Conservation (phyloP, 257 asterid species). For the Scutellaria barbata region DNA sequence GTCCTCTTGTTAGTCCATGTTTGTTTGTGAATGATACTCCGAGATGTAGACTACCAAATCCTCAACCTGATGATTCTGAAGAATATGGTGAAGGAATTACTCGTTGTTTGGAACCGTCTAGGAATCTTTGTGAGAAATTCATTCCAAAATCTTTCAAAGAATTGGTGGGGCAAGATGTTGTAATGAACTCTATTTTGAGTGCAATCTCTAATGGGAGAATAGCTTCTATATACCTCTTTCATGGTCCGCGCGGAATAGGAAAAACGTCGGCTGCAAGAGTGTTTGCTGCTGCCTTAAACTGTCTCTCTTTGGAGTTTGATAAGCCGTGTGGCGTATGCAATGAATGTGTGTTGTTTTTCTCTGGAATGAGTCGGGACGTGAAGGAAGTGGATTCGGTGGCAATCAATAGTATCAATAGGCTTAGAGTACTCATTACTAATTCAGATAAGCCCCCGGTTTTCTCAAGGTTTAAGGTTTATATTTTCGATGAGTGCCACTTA, state of each 20-base stretch:
- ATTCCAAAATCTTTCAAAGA: slow-evolving; percentile 77
- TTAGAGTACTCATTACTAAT: slow-evolving; percentile 54
- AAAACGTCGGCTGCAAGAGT: slow-evolving; percentile 83
- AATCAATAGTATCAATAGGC: slow-evolving; percentile 54
- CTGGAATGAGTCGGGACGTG: slow-evolving; percentile 70
- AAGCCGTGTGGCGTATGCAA: slow-evolving; percentile 82
- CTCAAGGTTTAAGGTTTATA: slow-evolving; percentile 71
- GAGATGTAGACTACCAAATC: slow-evolving; percentile 47
- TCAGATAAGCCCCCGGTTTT: slow-evolving; percentile 52
- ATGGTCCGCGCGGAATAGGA: slow-evolving; percentile 94
- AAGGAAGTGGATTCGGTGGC: slow-evolving; percentile 68
- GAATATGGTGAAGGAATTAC: slow-evolving; percentile 36
- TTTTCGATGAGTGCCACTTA: slow-evolving; percentile 87
- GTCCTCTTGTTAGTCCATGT: slow-evolving; percentile 48
- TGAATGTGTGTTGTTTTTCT: slow-evolving; percentile 70
- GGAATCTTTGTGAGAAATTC: slow-evolving; percentile 65
- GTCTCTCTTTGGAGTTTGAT: slow-evolving; percentile 55
- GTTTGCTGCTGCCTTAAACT: slow-evolving; percentile 90
- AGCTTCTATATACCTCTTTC: slow-evolving; percentile 66
- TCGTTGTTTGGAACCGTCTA: slow-evolving; percentile 57
- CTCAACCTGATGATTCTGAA: slow-evolving; percentile 39
- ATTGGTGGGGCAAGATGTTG: slow-evolving; percentile 71
- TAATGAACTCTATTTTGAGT: slow-evolving; percentile 60
- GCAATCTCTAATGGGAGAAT: slow-evolving; percentile 59
- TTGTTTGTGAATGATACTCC: slow-evolving; percentile 47